Conservation (phyloP, 2,329 filamentous ascomycete species). For the Pyrenophora seminiperda region DNA sequence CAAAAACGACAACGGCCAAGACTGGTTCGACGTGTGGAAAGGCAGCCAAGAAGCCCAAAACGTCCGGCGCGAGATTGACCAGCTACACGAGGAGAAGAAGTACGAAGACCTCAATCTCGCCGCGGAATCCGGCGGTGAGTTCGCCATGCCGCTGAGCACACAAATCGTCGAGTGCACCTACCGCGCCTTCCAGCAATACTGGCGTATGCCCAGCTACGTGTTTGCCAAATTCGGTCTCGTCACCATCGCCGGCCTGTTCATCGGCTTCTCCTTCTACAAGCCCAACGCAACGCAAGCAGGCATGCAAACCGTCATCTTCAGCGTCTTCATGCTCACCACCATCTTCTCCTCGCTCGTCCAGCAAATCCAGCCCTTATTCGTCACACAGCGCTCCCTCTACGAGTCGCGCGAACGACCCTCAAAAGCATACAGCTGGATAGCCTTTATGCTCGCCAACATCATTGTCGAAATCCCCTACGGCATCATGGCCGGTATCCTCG, state of each 20-base stretch:
- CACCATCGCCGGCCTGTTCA: slow-evolving; percentile 37
- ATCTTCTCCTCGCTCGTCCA: slow-evolving; percentile 57
- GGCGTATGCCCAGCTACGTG: slow-evolving; percentile 53
- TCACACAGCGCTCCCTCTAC: slow-evolving; percentile 63
- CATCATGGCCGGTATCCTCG: slow-evolving; percentile 65
- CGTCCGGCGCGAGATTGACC: slow-evolving; percentile 48
- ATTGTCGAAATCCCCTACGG: slow-evolving; percentile 73
- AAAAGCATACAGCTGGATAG: slow-evolving; percentile 77
- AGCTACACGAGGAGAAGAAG: slow-evolving; percentile 46
- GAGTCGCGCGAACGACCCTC: slow-evolving; percentile 66
- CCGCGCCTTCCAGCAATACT: slow-evolving; percentile 55
- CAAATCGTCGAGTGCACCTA: slow-evolving; percentile 46
- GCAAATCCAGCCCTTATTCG: slow-evolving; percentile 65
- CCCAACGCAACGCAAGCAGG: slow-evolving; percentile 47
- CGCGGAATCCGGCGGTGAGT: slow-evolving; percentile 48
- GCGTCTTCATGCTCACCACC: slow-evolving; percentile 57
- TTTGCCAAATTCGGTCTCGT: slow-evolving; percentile 40
- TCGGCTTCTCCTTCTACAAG: slow-evolving; percentile 52
- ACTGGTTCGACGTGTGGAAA: slow-evolving; percentile 52
- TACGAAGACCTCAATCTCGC: slow-evolving; percentile 34
- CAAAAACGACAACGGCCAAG: slow-evolving; percentile 35
- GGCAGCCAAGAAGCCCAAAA: slow-evolving; percentile 22
- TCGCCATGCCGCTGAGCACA: slow-evolving; percentile 49
- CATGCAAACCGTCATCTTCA: slow-evolving; percentile 55
- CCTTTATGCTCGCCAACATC: slow-evolving; percentile 73